Conservation (phyloP, 2,329 filamentous ascomycete species). For the Nigrospora sphaerica region DNA sequence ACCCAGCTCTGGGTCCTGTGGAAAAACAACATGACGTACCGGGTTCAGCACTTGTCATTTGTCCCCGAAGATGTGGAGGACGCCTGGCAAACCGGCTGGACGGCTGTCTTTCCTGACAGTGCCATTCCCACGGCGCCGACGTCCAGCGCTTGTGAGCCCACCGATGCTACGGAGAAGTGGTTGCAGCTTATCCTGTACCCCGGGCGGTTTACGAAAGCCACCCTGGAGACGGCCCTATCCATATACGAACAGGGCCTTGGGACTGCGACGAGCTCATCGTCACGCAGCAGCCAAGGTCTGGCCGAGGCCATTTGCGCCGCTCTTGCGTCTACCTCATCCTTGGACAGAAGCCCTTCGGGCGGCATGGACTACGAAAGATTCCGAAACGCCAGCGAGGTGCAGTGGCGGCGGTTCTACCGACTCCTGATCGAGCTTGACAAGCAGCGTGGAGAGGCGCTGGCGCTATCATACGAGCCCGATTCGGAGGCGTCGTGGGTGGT, state of each 20-base stretch:
- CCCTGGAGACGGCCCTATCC: conserved; percentile 73
- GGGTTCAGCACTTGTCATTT: conserved; percentile 67
- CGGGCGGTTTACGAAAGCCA: conserved; percentile 71
- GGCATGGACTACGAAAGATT: conserved; percentile 72
- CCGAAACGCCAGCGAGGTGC: conserved; percentile 64
- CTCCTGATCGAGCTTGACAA: conserved; percentile 81
- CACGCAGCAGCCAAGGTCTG: conserved; percentile 47
- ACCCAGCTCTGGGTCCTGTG: conserved; percentile 69
- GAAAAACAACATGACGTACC: conserved; percentile 78
- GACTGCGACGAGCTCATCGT: conserved; percentile 27
- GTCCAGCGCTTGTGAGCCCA: conserved; percentile 56
- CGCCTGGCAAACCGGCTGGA: conserved; percentile 65
- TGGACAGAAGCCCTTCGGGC: conserved; percentile 54
- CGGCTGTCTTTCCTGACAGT: conserved; percentile 56
- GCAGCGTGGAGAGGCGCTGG: conserved; percentile 73
- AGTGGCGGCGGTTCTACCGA: conserved; percentile 88
- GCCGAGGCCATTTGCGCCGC: conserved; percentile 71
- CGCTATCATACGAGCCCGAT: conserved; percentile 65
- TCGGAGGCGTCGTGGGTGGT: conserved; percentile 75
- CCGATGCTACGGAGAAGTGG: conserved; percentile 78
- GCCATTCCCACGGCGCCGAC: conserved; percentile 45
- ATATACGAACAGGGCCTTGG: conserved; percentile 68
- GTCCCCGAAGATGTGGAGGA: conserved; percentile 55
- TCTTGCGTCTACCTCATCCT: conserved; percentile 60
- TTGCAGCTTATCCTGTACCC: conserved; percentile 75